Evolutionary conservation across 2,329 filamentous ascomycete genomes (phyloP), one percentile per base, ranked within the genome.

Genomic region (Aureobasidium sp.): DNA sequence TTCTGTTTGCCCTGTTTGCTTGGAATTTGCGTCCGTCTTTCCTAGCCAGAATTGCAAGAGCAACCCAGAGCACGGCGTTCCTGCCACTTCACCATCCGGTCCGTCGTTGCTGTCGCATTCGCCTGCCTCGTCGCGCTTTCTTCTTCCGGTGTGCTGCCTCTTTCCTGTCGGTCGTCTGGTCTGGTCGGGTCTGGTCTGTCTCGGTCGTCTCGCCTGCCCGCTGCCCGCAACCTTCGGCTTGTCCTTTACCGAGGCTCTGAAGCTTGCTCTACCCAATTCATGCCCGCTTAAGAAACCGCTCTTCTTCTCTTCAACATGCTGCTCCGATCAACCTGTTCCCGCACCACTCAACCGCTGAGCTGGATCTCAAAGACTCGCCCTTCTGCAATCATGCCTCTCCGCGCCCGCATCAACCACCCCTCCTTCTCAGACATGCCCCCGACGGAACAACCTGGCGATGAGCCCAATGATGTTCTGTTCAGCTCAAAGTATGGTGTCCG

Each of bases 381-480:
- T 10, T 21, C 53, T 21, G 55, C 59, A 30, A 71, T 64, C 54
- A 95, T 95, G 88, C 88, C 89, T 68, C 78, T 95, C 59, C 83
- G 83, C 74, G 86, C 86, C 57, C 91, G 48, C 19, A 32, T 51
- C 25, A 51, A 45, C 63, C 60, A 58, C 58, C 54, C 52, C 22
- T 63, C 65, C 59, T 64, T 60, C 52, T 55, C 63, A 22, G 60
- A 61, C 41, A 56, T 56, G 56, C 51, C 38, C 41, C 17, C 27
- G n/a, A 68, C 29, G 60, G 68, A 27, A 19, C 74, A 79, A 50
- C 76, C 78, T 21, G 79, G 73, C 55, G 89, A 96, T 70, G 84
- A 90, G 50, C 77, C 84, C 58, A 84, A 95, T 67, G 93, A 98
- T 80, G 93, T 98, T 61, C 77, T 95, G 56, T 98, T 98, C 78